phyloP scores from a whole-genome alignment of 208 protist species.

The Acanthamoeba sp. region DNA sequence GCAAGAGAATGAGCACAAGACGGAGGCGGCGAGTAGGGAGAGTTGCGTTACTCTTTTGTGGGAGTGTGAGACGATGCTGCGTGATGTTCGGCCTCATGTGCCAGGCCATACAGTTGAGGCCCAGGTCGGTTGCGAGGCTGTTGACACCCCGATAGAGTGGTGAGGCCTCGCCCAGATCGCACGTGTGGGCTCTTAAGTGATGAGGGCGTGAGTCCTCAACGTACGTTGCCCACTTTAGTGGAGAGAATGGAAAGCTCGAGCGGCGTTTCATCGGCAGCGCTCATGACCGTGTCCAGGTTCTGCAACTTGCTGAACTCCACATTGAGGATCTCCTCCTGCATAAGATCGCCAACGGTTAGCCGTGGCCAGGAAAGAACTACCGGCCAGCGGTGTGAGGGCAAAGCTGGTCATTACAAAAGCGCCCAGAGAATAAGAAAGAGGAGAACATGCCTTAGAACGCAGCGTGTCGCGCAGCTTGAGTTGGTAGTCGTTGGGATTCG shows the following conservation, averaged over 20 bases:
- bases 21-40: not conserved
- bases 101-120: not conserved
- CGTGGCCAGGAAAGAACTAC: not conserved
- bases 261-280: slow-evolving; percentile 18
- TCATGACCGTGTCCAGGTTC: slow-evolving; percentile 56
- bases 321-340: slow-evolving; percentile 70
- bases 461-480: slow-evolving; percentile 63
- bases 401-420: too few species aligned
- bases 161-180: not conserved
- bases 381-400: too few species aligned
- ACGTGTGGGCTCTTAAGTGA: not conserved
- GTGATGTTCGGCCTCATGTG: not conserved
- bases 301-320: slow-evolving; percentile 69
- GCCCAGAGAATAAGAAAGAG: not conserved
- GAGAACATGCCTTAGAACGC: not conserved
- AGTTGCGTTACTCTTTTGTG: not conserved
- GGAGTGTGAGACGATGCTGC: not conserved
- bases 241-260: slow-evolving; percentile 50
- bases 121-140: not conserved
- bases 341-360: not conserved
- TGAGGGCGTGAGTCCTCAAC: not conserved
- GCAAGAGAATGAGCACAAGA: not conserved
- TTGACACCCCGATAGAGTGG: not conserved
- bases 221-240: slow-evolving; percentile 28
- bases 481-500: slow-evolving; percentile 70